These are phyloP conservation scores for Rubia peregrina DNA, from an alignment of 305 asterid genomes.

Conservation along the genomic window DNA sequence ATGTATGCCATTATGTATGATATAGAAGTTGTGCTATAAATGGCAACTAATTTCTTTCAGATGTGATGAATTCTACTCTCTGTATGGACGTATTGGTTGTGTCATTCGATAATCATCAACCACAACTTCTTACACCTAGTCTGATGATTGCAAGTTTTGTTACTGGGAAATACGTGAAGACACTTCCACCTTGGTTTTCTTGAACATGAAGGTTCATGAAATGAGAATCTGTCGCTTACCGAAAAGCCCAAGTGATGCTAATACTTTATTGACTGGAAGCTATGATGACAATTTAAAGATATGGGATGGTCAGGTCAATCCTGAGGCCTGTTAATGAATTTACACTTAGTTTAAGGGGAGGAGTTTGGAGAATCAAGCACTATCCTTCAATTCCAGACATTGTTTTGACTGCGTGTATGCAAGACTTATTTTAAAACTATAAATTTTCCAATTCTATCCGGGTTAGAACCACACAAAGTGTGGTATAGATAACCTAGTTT, in stretches of 20 bases:
- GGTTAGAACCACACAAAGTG: too few relatives aligned
- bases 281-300: slow-evolving; percentile 72
- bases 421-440: too few relatives aligned
- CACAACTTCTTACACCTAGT: slow-evolving; percentile 71
- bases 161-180: slow-evolving; percentile 83
- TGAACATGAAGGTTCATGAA: slow-evolving; percentile 50
- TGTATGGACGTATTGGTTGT: slow-evolving; percentile 74
- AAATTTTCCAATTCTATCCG: too few relatives aligned
- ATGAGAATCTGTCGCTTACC: slow-evolving; percentile 88
- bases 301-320: slow-evolving; percentile 78
- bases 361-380: slow-evolving; percentile 92
- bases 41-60: too few relatives aligned
- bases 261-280: slow-evolving; percentile 69
- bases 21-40: too few relatives aligned
- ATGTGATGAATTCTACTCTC: too few relatives aligned
- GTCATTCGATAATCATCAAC: slow-evolving; percentile 73
- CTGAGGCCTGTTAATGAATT: slow-evolving; percentile 47
- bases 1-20: too few relatives aligned
- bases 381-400: slow-evolving; percentile 51
- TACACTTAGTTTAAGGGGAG: slow-evolving; percentile 62
- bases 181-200: slow-evolving; percentile 56
- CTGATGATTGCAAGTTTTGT: slow-evolving; percentile 87
- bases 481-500: too few relatives aligned
- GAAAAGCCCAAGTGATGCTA: slow-evolving; percentile 60
- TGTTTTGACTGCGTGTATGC: slow-evolving; percentile 84